Conservation (phyloP, 768 basidiomycete genomes). For the Hericium alpestre region DNA sequence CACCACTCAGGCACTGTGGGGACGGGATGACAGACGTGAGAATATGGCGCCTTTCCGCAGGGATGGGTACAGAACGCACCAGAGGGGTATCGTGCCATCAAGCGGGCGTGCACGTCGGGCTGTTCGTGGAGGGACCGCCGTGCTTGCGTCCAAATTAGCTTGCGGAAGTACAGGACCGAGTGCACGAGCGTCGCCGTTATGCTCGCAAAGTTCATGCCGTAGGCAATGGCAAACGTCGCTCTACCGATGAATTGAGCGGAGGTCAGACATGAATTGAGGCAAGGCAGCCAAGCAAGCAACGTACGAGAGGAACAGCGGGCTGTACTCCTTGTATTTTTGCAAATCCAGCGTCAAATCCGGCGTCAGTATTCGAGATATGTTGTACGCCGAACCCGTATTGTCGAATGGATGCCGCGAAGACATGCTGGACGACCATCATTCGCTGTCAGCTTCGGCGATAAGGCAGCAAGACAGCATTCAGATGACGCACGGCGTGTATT, state of each 20-base stretch:
- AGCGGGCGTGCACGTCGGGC: slow-evolving; percentile 38
- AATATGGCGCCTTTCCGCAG: neutral
- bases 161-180: slow-evolving; percentile 35
- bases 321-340: slow-evolving; percentile 30
- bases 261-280: slow-evolving; percentile 29
- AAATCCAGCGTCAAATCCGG: slow-evolving; percentile 24
- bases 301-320: slow-evolving; percentile 36
- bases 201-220: slow-evolving; percentile 57
- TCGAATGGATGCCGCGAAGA: slow-evolving; percentile 32
- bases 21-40: neutral
- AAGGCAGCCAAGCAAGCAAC: slow-evolving; percentile 36
- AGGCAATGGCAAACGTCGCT: slow-evolving; percentile 64
- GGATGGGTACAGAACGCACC: slow-evolving; percentile 3
- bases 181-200: slow-evolving; percentile 37
- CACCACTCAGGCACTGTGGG: slow-evolving; percentile 41
- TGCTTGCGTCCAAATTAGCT: slow-evolving; percentile 32
- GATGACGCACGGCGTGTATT: slow-evolving; percentile 25
- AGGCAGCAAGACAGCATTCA: neutral
- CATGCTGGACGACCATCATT: slow-evolving; percentile 22
- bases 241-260: neutral
- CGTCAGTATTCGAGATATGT: slow-evolving; percentile 30
- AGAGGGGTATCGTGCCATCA: slow-evolving; percentile 45
- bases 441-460: neutral
- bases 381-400: slow-evolving; percentile 30
- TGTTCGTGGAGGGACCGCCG: slow-evolving; percentile 34